A percentile compares a stretch with the other conserved stretches of the same genome.
phyloP scores from a whole-genome alignment of 1,284 basidiomycete species.

The Rhodotorula sp. region DNA sequence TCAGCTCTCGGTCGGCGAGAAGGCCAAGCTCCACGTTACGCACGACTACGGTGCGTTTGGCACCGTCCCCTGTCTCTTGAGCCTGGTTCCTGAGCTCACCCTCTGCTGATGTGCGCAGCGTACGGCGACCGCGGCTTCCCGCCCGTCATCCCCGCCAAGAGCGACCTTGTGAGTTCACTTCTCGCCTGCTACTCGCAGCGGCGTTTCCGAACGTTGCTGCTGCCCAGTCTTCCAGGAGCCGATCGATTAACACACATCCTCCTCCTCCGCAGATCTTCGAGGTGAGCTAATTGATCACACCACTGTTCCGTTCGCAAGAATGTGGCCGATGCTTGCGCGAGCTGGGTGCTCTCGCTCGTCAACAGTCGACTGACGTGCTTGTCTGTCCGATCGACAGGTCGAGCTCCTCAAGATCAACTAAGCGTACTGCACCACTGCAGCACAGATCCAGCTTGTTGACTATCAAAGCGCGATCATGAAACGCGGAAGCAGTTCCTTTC shows the following conservation, averaged over 20 bases:
- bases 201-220: too few species aligned
- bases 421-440: background rate
- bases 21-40: conserved; percentile 46
- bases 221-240: too few species aligned
- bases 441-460: background rate
- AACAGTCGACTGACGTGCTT: background rate
- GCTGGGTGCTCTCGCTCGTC: too few species aligned
- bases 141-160: conserved; percentile 52
- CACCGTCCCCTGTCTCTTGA: background rate
- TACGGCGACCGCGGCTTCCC: conserved; percentile 46
- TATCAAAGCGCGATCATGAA: background rate
- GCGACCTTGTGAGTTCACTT: background rate
- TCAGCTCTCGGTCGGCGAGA: conserved; percentile 52
- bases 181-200: too few species aligned
- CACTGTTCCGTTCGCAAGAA: conserved; percentile 1
- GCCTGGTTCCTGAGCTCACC: too few species aligned
- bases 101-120: conserved; percentile 1
- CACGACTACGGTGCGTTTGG: conserved; percentile 47
- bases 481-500: background rate
- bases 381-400: conserved; percentile 45
- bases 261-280: conserved; percentile 24
- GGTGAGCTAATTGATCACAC: background rate
- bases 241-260: too few species aligned
- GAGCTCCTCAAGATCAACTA: conserved; percentile 54
- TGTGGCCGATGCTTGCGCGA: too few species aligned